These are phyloP conservation scores for Yarrowia deformans DNA, from an alignment of 805 yeast species.

Conservation along the genomic window DNA sequence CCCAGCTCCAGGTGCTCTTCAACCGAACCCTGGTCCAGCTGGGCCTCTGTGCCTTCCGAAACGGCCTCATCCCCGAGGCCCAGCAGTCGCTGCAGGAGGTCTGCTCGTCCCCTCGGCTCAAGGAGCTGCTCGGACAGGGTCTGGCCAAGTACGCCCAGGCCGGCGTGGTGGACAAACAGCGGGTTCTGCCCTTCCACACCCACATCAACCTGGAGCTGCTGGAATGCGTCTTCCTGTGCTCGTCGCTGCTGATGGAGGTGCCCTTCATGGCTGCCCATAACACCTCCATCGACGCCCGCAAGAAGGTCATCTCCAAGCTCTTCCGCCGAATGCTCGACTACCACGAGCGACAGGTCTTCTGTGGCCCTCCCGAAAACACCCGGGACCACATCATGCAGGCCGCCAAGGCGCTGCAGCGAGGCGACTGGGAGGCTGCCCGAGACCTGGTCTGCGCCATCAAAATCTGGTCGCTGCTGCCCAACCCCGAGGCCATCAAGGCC, in stretches of 20 bases:
- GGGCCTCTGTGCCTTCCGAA: slow-evolving; percentile 93
- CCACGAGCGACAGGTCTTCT: slow-evolving; percentile 92
- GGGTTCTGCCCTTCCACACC: slow-evolving; percentile 95
- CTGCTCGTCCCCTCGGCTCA: slow-evolving; percentile 82
- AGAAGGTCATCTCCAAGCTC: slow-evolving; percentile 76
- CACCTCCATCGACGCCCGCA: slow-evolving; percentile 60
- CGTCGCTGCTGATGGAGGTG: slow-evolving; percentile 86
- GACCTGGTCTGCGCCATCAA: slow-evolving; percentile 76
- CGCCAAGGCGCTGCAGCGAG: slow-evolving; percentile 83
- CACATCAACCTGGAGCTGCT: slow-evolving; percentile 95
- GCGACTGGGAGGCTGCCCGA: slow-evolving; percentile 85
- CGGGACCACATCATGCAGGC: slow-evolving; percentile 93
- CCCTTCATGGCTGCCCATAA: slow-evolving; percentile 80
- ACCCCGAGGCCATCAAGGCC: slow-evolving; percentile 65
- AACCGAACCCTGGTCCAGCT: slow-evolving; percentile 95
- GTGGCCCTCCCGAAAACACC: slow-evolving; percentile 97
- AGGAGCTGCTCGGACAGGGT: slow-evolving; percentile 95
- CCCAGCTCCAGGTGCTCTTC: slow-evolving; percentile 86
- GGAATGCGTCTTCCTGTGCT: slow-evolving; percentile 91
- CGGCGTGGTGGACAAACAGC: slow-evolving; percentile 67
- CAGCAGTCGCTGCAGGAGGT: slow-evolving; percentile 88
- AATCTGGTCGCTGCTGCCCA: slow-evolving; percentile 84
- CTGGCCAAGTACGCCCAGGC: slow-evolving; percentile 69
- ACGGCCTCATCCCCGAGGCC: slow-evolving; percentile 83
- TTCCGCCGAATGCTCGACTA: slow-evolving; percentile 90